Evolutionary conservation across 768 basidiomycete genomes (phyloP).

Genomic region (Termitomyces sp.): DNA sequence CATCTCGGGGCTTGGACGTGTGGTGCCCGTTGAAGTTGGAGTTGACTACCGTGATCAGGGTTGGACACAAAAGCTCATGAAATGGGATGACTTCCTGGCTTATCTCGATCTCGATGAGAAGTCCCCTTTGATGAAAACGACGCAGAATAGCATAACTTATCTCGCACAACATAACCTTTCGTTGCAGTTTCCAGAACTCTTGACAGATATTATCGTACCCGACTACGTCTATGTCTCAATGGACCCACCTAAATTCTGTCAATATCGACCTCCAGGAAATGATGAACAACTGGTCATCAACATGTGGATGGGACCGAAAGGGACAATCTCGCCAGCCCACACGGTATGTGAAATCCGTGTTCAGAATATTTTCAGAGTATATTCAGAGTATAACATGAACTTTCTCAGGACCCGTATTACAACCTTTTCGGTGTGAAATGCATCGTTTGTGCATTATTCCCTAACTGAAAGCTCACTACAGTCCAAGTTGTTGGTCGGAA

Average conservation of each 20-base stretch:
- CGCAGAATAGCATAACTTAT: conserved; percentile 48
- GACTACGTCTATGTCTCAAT: conserved; percentile 82
- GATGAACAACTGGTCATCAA: conserved; percentile 68
- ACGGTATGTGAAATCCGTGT: conserved; percentile 42
- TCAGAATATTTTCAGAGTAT: conserved; percentile 4
- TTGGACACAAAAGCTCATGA: conserved; percentile 81
- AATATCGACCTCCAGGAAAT: conserved; percentile 63
- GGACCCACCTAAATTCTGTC: conserved; percentile 37
- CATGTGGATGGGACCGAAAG: conserved; percentile 78
- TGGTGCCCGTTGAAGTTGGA: conserved; percentile 91
- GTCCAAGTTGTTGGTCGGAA: conserved; percentile 89
- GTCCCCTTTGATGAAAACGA: conserved; percentile 6
- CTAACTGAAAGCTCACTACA: conserved; percentile 25
- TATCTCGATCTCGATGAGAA: conserved; percentile 35
- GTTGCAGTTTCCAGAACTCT: conserved; percentile 76
- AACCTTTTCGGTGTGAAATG: conserved; percentile 74
- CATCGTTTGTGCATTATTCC: not conserved
- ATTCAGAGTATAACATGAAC: not conserved
- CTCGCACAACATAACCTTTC: conserved; percentile 91
- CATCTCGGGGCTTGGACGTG: conserved; percentile 73
- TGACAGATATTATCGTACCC: conserved; percentile 75
- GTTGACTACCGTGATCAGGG: conserved; percentile 71
- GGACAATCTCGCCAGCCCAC: conserved; percentile 87
- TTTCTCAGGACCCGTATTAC: conserved; percentile 81
- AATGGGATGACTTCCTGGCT: conserved; percentile 73